Percentiles rank a stretch among this genome's conserved stretches.
Conservation (phyloP, 1,284 basidiomycete species). For the Microbotryum scabiosae region DNA sequence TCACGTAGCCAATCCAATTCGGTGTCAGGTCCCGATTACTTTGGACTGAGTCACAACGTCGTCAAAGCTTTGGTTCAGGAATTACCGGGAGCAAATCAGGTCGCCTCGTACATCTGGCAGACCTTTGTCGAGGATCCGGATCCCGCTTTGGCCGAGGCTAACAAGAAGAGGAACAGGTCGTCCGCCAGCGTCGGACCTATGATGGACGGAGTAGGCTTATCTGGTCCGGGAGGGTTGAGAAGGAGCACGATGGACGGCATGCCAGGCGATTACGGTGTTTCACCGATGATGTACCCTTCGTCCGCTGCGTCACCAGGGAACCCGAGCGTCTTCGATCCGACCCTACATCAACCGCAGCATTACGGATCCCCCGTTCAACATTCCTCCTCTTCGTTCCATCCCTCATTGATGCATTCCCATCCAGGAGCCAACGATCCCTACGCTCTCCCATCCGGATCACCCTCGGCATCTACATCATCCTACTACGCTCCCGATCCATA, state of each 20-base stretch:
- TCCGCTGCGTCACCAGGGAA: too few relatives aligned
- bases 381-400: neutral
- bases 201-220: neutral
- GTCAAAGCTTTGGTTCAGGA: slow-evolving; percentile 77
- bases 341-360: too few relatives aligned
- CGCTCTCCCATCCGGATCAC: neutral
- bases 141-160: neutral
- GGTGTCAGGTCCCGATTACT: slow-evolving; percentile 73
- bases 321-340: too few relatives aligned
- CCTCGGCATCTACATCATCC: slow-evolving; percentile 5
- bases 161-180: neutral
- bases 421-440: neutral
- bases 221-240: neutral
- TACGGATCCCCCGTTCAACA: too few relatives aligned
- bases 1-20: slow-evolving; percentile 70
- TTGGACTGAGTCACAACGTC: slow-evolving; percentile 68
- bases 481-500: slow-evolving; percentile 11
- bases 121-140: slow-evolving; percentile 55
- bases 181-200: neutral
- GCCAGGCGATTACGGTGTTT: neutral
- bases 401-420: neutral
- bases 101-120: slow-evolving; percentile 72
- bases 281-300: too few relatives aligned
- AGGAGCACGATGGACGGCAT: neutral
- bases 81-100: slow-evolving; percentile 56